Conservation (phyloP, 73 alveolate genomes). For the Tetrahymena elliotti region DNA sequence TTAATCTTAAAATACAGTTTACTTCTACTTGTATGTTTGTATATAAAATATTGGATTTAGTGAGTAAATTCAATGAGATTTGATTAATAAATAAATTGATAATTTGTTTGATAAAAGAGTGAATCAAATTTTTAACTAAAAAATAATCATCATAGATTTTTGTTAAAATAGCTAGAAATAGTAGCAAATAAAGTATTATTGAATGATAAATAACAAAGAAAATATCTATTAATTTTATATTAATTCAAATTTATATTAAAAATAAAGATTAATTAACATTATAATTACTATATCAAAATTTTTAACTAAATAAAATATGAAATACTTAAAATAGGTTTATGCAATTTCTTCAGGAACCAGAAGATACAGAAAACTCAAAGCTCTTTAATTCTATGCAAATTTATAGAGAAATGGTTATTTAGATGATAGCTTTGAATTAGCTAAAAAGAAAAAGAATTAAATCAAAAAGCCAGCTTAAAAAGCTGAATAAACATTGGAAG, state of each 20-base stretch:
- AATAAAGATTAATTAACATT: neutral
- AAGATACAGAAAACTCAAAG: neutral
- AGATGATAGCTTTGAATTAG: neutral
- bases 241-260: neutral
- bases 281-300: neutral
- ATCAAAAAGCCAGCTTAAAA: neutral
- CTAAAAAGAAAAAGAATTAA: neutral
- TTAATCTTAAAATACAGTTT: no score
- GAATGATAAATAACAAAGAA: neutral
- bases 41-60: neutral
- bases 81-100: neutral
- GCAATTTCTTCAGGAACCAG: neutral
- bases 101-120: neutral
- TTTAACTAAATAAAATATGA: neutral
- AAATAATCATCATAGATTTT: neutral
- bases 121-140: neutral
- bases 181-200: neutral
- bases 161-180: neutral
- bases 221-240: neutral
- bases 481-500: neutral
- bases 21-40: neutral
- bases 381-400: neutral
- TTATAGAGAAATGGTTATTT: neutral
- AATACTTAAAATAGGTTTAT: neutral
- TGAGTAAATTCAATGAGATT: no score